These are phyloP conservation scores for Penicillium egyptiacum DNA, from an alignment of 495 filamentous ascomycete genomes.

Conservation along the genomic window DNA sequence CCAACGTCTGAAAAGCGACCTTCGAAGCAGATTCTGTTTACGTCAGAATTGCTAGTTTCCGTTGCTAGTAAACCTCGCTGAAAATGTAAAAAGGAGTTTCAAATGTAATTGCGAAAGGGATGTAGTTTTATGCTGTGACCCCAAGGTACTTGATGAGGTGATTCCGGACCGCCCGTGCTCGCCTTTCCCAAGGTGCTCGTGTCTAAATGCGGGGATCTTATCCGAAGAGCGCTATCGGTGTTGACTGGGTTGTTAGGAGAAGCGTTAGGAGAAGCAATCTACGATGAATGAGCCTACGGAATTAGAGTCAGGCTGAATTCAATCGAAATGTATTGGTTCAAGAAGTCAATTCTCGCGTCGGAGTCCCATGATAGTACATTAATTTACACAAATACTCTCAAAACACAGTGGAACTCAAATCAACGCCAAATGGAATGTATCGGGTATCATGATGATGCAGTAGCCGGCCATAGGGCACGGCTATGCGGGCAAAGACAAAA, in stretches of 20 bases:
- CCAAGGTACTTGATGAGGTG: slow-evolving; percentile 13
- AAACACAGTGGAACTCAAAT: neutral
- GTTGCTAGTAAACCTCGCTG: neutral
- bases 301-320: neutral
- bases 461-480: slow-evolving; percentile 7
- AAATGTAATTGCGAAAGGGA: neutral
- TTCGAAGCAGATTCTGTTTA: neutral
- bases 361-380: slow-evolving; percentile 11
- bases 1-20: neutral
- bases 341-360: neutral
- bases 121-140: slow-evolving; percentile 2
- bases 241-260: neutral
- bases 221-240: neutral
- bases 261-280: neutral
- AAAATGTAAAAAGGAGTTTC: neutral
- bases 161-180: neutral
- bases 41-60: neutral
- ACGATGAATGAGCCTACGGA: neutral
- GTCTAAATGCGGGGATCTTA: neutral
- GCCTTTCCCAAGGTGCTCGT: slow-evolving; percentile 9
- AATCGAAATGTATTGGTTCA: neutral
- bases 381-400: slow-evolving; percentile 1
- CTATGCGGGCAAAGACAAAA: slow-evolving; percentile 7
- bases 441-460: slow-evolving; percentile 30
- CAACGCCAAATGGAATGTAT: slow-evolving; percentile 23